phyloP scores from a whole-genome alignment of 495 filamentous ascomycete species.

The Aspergillus wentii region DNA sequence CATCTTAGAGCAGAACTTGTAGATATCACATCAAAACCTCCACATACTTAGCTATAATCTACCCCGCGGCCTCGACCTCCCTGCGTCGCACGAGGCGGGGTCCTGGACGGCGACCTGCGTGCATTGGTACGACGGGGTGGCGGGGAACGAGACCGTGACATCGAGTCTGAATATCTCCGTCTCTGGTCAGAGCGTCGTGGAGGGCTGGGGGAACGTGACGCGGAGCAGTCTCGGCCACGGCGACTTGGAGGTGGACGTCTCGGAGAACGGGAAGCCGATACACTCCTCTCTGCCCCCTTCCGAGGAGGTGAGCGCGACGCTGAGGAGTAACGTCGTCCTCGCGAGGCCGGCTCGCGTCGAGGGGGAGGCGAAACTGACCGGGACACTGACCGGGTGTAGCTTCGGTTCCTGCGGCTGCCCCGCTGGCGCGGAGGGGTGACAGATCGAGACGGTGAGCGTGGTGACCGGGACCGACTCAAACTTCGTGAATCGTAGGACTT shows the following conservation, averaged over 20 bases:
- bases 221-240: constrained; percentile 9
- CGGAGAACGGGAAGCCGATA: constrained; percentile 21
- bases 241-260: constrained; percentile 7
- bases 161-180: constrained; percentile 18
- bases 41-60: too few relatives aligned
- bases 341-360: constrained; percentile 9
- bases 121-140: constrained; percentile 7
- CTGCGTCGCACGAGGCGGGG: constrained; percentile 29
- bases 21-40: too few relatives aligned
- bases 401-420: constrained; percentile 19
- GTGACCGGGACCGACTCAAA: constrained; percentile 18
- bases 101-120: constrained; percentile 14
- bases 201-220: constrained; percentile 21
- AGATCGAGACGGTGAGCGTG: constrained; percentile 29
- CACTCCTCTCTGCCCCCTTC: constrained; percentile 12
- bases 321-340: constrained; percentile 18
- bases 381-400: constrained; percentile 27
- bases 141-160: constrained; percentile 17
- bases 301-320: constrained; percentile 25
- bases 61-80: constrained; percentile 1
- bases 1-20: too few relatives aligned
- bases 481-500: constrained; percentile 24
- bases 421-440: constrained; percentile 27
- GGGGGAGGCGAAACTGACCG: constrained; percentile 31
- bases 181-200: too few relatives aligned